phyloP scores from a whole-genome alignment of 2,329 filamentous ascomycete genomes.

The Aspergillus candidus region DNA sequence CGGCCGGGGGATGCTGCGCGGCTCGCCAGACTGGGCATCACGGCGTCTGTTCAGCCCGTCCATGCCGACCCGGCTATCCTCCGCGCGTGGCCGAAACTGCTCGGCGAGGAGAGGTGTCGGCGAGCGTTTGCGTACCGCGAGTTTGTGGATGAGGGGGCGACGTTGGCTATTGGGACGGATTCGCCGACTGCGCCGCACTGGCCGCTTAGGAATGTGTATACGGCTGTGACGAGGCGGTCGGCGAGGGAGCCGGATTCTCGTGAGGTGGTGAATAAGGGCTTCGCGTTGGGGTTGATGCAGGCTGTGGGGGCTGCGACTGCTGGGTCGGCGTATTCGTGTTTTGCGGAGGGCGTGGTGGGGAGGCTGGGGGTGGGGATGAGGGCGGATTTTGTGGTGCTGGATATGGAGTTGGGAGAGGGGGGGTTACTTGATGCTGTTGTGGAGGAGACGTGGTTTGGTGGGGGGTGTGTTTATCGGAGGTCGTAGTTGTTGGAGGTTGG shows the following conservation, averaged over 20 bases:
- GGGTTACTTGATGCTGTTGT: slow-evolving; percentile 36
- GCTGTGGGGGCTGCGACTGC: slow-evolving; percentile 41
- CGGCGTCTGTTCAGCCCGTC: slow-evolving; percentile 35
- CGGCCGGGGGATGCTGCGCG: slow-evolving; percentile 41
- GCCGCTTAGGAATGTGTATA: slow-evolving; percentile 43
- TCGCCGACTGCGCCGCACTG: slow-evolving; percentile 44
- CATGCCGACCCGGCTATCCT: slow-evolving; percentile 42
- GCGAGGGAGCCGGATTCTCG: slow-evolving; percentile 33
- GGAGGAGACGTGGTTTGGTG: slow-evolving; percentile 40
- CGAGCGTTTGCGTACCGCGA: slow-evolving; percentile 48
- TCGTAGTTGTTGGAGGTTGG: not conserved
- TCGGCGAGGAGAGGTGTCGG: slow-evolving; percentile 38
- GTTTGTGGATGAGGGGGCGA: slow-evolving; percentile 38
- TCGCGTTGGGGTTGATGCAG: slow-evolving; percentile 35
- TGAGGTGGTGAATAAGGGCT: slow-evolving; percentile 38
- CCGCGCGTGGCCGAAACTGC: slow-evolving; percentile 40
- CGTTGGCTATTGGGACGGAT: slow-evolving; percentile 44
- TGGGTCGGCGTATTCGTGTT: slow-evolving; percentile 43
- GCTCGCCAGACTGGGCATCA: slow-evolving; percentile 42
- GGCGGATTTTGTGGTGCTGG: slow-evolving; percentile 42
- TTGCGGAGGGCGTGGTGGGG: slow-evolving; percentile 36
- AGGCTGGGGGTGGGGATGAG: slow-evolving; percentile 34
- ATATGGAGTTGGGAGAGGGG: slow-evolving; percentile 36
- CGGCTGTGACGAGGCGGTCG: slow-evolving; percentile 44
- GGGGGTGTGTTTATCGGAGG: slow-evolving; percentile 23